Evolutionary conservation across 1,284 basidiomycete genomes (phyloP).

Genomic region (Cryptococcus hybrid): DNA sequence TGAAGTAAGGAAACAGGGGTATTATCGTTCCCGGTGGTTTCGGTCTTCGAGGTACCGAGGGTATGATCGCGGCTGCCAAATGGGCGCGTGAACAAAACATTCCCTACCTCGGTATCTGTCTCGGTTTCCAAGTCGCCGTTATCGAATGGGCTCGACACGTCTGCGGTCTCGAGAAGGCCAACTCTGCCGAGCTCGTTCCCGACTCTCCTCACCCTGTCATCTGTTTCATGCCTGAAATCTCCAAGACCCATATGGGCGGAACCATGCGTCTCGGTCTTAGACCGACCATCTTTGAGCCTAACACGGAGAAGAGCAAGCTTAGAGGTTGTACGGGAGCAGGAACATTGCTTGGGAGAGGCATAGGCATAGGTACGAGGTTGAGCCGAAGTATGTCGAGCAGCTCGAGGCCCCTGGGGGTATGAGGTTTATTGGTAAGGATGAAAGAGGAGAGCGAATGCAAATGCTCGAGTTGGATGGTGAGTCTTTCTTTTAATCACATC

Average conservation of each 20-base stretch:
- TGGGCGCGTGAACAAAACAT: slow-evolving; percentile 94
- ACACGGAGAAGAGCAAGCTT: slow-evolving; percentile 63
- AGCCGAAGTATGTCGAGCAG: slow-evolving; percentile 77
- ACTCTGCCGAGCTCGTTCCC: slow-evolving; percentile 77
- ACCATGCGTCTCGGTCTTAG: slow-evolving; percentile 97
- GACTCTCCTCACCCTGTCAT: slow-evolving; percentile 67
- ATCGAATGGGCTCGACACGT: slow-evolving; percentile 93
- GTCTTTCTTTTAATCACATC: slow-evolving; percentile 31
- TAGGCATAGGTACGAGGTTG: slow-evolving; percentile 96
- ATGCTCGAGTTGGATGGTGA: slow-evolving; percentile 80
- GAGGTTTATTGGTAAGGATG: slow-evolving; percentile 89
- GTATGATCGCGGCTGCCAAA: slow-evolving; percentile 96
- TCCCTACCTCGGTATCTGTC: slow-evolving; percentile 95
- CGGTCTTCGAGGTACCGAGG: slow-evolving; percentile 88
- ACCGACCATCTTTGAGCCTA: slow-evolving; percentile 80
- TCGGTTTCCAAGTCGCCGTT: slow-evolving; percentile 97
- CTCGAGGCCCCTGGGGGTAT: slow-evolving; percentile 68
- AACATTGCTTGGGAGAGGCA: slow-evolving; percentile 94
- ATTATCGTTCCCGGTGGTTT: slow-evolving; percentile 97
- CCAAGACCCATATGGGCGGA: slow-evolving; percentile 95
- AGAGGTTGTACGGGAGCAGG: slow-evolving; percentile 79
- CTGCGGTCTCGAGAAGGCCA: slow-evolving; percentile 74
- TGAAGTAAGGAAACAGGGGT: slow-evolving; percentile 58
- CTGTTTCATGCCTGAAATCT: slow-evolving; percentile 99
- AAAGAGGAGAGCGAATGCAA: slow-evolving; percentile 97